Evolutionary conservation across 2,329 filamentous ascomycete genomes (phyloP), one percentile per base, ranked within the genome.

Genomic region (Pyrenophora graminea): DNA sequence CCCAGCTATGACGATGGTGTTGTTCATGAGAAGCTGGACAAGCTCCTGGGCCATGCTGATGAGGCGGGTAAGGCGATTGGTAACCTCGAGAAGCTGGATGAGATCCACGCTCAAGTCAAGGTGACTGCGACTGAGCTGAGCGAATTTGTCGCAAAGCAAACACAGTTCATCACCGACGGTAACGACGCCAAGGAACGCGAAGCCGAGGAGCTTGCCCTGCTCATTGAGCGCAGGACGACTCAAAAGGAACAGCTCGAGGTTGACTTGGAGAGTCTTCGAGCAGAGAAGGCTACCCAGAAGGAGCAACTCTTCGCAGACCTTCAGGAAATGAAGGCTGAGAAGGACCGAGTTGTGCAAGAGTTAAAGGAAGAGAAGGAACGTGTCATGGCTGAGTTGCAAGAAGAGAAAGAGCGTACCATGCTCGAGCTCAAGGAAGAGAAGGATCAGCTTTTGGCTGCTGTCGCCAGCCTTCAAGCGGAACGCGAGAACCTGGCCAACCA

Each of bases 21-120:
- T 3, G 75, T 87, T 9, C 82, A 85, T 5, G 82, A 86, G 52
- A 79, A 80, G 63, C 76, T 81, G 13, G 76, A 80, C 59, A 76
- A 76, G 59, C 73, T 85, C 19, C 74, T 91, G 34, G 83, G 82
- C 7, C 69, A 72, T 33, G 85, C 82, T 27, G 80, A 85, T 21
- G 81, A 83, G 17, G 83, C 89, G 0, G 83, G 83, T 44, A 86
- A 90, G 66, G 85, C 89, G 1, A 83, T 90, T 31, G 80, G 82
- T 4, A 90, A 92, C 61, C 82, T 97, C 39, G 87, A 89, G 56
- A 89, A 90, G 19, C 82, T 99, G 4, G 91, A 97, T 61, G 84
- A 91, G 71, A 94, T 97, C 43, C 91, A 97, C 66, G 82, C 89
- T 58, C 89, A 96, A 61, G 91, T 99, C 49, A 85, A 90, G 69